These are phyloP conservation scores for Trichoderma cornu-damae DNA, from an alignment of 2,329 filamentous ascomycete genomes.

Conservation along the genomic window DNA sequence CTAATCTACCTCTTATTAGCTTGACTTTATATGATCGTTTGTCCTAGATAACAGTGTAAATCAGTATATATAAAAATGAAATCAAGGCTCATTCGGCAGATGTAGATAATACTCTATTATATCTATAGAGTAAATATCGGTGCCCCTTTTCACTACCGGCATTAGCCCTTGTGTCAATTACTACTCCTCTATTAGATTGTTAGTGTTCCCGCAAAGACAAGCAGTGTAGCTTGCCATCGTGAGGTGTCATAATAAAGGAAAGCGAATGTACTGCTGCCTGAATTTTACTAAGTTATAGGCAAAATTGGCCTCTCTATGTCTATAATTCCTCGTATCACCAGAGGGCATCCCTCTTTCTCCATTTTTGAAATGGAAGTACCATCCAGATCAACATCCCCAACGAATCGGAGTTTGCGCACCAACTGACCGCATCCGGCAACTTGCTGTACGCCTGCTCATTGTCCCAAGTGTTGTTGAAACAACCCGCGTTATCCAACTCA, in stretches of 20 bases:
- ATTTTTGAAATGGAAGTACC: constrained; percentile 1
- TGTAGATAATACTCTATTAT: no score
- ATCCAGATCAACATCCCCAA: constrained; percentile 8
- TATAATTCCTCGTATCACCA: not conserved
- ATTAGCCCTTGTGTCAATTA: not conserved
- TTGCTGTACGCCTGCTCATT: not conserved
- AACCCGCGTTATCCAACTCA: not conserved
- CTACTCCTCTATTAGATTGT: not conserved
- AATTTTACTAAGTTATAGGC: not conserved
- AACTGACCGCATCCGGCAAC: constrained; percentile 5
- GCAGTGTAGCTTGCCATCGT: not conserved
- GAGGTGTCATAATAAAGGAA: not conserved
- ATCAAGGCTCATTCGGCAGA: no score
- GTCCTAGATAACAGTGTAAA: not conserved
- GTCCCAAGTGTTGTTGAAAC: constrained; percentile 3
- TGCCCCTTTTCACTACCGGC: not conserved
- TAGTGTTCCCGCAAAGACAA: not conserved
- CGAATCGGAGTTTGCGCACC: constrained; percentile 2
- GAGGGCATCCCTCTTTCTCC: constrained; percentile 1
- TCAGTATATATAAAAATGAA: no score
- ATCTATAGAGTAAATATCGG: no score
- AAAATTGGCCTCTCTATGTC: not conserved
- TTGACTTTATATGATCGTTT: no score
- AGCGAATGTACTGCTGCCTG: not conserved
- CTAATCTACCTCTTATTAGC: no score